Evolutionary conservation across 225 moss, liverwort and hornwort genomes (phyloP), one percentile per base, ranked within the genome.

Genomic region (Pleurozium schreberi): DNA sequence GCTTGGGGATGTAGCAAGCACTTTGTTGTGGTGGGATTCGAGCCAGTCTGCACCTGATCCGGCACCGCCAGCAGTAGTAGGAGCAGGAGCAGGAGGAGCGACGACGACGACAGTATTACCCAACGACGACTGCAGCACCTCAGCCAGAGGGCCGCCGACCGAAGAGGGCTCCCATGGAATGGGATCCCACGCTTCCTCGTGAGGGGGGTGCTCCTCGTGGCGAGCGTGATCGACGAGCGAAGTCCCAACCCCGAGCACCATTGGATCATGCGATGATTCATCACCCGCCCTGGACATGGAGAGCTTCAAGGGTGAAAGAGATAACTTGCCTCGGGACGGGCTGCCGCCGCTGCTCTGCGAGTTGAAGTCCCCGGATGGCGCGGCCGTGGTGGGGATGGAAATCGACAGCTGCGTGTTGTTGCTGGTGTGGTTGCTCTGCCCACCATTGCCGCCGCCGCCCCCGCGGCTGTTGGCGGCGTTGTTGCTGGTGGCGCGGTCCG

Each of bases 251-350:
- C 94, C 95, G 87, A 94, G 93, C 59, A 95, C 96, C 96, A 92
- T 75, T 60, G 21, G 86, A 88, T 83, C 83, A 79, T 93, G 94
- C 80, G 92, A 87, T 66, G 92, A 85, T 78, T 83, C 87, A 75
- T 95, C 93, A 88, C 95, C 95, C 91, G 95, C 94, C 95, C 95
- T 94, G 93, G 94, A 96, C 95, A 97, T 96, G 92, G 94, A 97
- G 92, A 97, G 97, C 96, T 97, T 97, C 95, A 96, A 96, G 95
- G 96, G 96, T 92, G 97, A 99, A 90, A 97, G 94, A 96, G 96
- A 95, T 95, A 96, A 97, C 97, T 97, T 99, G 96, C 99, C 99
- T 99, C 96, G 95, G 96, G 99, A 96, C 88, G 99, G 97, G 93
- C 99, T 99, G 93, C 96, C 95, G 93, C 96, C 94, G 88, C 96